Evolutionary conservation across 73 alveolate genomes (phyloP).

Genomic region (Paraurostyla sp.): DNA sequence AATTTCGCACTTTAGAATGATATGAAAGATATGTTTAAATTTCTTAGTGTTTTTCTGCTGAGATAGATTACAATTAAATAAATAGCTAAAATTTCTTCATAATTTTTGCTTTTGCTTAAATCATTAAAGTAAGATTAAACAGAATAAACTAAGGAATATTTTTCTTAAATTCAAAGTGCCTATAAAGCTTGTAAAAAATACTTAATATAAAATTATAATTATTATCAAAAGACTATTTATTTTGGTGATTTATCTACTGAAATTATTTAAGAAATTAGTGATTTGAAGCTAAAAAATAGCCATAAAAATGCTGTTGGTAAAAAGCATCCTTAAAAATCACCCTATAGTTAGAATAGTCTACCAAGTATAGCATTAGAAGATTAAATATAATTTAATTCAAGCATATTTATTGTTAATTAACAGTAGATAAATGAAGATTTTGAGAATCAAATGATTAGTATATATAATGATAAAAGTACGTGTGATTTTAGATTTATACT

Average conservation of each 20-base stretch:
- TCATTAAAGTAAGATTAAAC: not conserved
- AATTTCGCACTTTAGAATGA: slow-evolving; percentile 9
- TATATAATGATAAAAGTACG: slow-evolving; percentile 34
- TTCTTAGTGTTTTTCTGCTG: not conserved
- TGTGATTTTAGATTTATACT: slow-evolving; percentile 5
- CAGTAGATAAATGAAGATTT: not conserved
- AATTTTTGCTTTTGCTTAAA: not conserved
- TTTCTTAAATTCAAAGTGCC: not conserved
- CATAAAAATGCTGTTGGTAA: not conserved
- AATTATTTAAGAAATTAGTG: slow-evolving; percentile 35
- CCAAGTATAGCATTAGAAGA: slow-evolving; percentile 19
- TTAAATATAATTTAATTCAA: not conserved
- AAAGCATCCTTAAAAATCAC: not conserved
- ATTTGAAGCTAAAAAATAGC: not conserved
- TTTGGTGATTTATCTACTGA: not conserved
- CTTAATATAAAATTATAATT: not conserved
- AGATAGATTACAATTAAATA: not conserved
- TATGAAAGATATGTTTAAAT: slow-evolving; percentile 7
- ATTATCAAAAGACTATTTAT: slow-evolving; percentile 21
- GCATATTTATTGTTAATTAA: not conserved
- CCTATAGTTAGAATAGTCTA: not conserved
- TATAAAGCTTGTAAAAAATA: not conserved
- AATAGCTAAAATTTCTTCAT: not conserved
- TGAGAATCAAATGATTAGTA: slow-evolving; percentile 38
- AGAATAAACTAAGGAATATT: not conserved